Evolutionary conservation across 768 basidiomycete genomes (phyloP).

Genomic region (Lactarius sanguifluus): DNA sequence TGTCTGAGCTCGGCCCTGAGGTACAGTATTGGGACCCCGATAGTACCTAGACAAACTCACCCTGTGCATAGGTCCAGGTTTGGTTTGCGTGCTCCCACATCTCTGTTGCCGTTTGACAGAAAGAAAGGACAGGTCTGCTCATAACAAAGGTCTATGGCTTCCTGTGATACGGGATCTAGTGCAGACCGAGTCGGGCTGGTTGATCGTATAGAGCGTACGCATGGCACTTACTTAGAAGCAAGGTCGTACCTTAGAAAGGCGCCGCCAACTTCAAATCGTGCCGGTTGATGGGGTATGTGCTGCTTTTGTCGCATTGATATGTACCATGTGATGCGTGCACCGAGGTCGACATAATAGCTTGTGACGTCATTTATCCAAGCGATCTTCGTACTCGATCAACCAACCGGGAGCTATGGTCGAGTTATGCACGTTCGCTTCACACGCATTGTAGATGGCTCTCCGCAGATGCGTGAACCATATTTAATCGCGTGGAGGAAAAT

Average conservation of each 20-base stretch:
- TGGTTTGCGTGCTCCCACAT: too few species aligned
- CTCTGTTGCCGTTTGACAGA: not conserved
- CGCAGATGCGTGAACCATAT: not conserved
- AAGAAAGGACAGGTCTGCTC: too few species aligned
- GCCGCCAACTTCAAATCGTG: too few species aligned
- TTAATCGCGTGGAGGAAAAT: not conserved
- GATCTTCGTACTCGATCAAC: not conserved
- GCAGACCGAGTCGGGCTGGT: too few species aligned
- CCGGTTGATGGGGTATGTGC: too few species aligned
- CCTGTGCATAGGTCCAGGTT: too few species aligned
- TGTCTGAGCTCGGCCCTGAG: slow-evolving; percentile 6
- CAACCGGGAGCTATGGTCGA: not conserved
- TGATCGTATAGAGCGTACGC: too few species aligned
- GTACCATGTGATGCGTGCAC: not conserved
- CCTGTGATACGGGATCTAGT: too few species aligned
- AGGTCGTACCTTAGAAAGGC: too few species aligned
- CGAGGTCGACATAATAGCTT: not conserved
- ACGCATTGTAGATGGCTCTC: not conserved
- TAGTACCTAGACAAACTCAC: not conserved
- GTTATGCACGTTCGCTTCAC: not conserved
- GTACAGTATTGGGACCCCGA: not conserved
- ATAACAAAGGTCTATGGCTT: too few species aligned
- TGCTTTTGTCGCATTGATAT: too few species aligned
- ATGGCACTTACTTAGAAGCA: too few species aligned
- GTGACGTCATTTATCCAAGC: not conserved